These are phyloP conservation scores for Tulasnella sp. DNA, from an alignment of 768 basidiomycete species.

Conservation along the genomic window DNA sequence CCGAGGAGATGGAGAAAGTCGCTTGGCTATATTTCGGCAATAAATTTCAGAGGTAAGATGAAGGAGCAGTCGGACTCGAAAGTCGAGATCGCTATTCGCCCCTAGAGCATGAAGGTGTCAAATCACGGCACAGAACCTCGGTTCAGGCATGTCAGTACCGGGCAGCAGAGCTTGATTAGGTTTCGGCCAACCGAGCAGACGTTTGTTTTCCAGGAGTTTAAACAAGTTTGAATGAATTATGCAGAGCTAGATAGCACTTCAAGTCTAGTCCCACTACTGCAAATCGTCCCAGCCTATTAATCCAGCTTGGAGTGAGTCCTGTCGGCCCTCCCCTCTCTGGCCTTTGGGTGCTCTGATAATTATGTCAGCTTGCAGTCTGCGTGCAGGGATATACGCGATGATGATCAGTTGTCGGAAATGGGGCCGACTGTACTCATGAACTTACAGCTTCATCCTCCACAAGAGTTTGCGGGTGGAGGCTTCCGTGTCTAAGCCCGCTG, in stretches of 20 bases:
- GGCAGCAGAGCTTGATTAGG: not conserved
- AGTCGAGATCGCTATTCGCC: not conserved
- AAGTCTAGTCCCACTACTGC: not conserved
- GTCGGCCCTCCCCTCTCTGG: not conserved
- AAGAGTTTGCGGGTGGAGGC: constrained; percentile 70
- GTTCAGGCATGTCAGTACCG: no score
- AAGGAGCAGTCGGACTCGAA: not conserved
- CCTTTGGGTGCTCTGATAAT: constrained; percentile 61
- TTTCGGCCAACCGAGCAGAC: not conserved
- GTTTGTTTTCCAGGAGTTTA: not conserved
- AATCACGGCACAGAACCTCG: not conserved
- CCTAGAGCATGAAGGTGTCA: not conserved
- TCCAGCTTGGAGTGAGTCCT: not conserved
- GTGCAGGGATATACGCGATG: constrained; percentile 25
- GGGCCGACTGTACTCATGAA: constrained; percentile 30
- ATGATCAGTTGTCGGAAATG: not conserved
- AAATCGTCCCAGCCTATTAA: not conserved
- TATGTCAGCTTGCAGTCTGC: constrained; percentile 76
- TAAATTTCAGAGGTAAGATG: not conserved
- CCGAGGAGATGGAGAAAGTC: not conserved
- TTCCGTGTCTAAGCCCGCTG: constrained; percentile 67
- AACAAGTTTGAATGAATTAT: not conserved
- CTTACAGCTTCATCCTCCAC: constrained; percentile 80
- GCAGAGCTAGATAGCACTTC: not conserved
- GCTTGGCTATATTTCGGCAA: not conserved